These are phyloP conservation scores for Eremochloa ophiuroides DNA, from an alignment of 176 grass and related monocot genomes.

Conservation along the genomic window DNA sequence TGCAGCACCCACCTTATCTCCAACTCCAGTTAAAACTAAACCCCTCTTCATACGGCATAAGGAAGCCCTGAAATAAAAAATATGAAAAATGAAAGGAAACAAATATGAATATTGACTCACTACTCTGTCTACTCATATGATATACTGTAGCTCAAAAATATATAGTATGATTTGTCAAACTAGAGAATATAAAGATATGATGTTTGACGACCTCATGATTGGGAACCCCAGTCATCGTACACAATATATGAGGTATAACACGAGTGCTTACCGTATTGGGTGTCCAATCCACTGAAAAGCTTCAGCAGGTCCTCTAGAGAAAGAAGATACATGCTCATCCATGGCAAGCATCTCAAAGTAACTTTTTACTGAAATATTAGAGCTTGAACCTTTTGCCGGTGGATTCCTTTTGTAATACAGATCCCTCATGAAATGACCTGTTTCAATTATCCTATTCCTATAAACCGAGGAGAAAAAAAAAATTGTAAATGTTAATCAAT, in stretches of 20 bases:
- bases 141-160: not conserved
- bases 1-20: conserved; percentile 64
- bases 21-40: conserved; percentile 68
- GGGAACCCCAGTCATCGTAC: not conserved
- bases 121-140: not conserved
- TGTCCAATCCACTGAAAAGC: conserved; percentile 83
- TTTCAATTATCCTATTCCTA: conserved; percentile 61
- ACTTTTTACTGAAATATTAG: conserved; percentile 35
- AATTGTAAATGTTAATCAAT: not conserved
- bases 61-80: conserved; percentile 51
- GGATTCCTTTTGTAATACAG: conserved; percentile 82
- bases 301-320: conserved; percentile 41
- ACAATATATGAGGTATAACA: conserved; percentile 10
- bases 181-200: not conserved
- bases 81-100: not conserved
- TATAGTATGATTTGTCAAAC: not conserved
- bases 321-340: conserved; percentile 55
- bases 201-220: not conserved
- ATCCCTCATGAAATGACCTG: conserved; percentile 62
- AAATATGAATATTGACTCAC: not conserved
- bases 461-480: conserved; percentile 11
- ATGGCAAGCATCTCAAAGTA: conserved; percentile 64
- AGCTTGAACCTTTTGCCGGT: conserved; percentile 22
- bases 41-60: conserved; percentile 87
- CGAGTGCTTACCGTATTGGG: conserved; percentile 38